These are phyloP conservation scores for Pythium aquatile DNA, from an alignment of 352 stramenopile genomes.

Conservation along the genomic window DNA sequence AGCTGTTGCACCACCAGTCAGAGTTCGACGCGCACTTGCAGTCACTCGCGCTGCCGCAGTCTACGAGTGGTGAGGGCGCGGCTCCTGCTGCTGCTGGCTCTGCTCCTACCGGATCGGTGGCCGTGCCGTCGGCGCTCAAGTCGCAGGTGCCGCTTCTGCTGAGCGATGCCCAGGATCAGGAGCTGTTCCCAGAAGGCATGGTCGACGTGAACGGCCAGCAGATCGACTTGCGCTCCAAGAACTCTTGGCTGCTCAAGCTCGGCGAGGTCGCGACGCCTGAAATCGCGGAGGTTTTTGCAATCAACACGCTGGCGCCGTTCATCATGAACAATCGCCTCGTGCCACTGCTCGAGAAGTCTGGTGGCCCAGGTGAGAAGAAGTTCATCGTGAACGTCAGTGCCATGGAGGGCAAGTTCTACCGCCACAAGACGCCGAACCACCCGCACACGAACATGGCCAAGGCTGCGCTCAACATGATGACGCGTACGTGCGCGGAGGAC, in stretches of 20 bases:
- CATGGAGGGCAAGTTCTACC: constrained; percentile 98
- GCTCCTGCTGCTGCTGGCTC: not conserved
- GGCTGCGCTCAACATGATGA: constrained; percentile 98
- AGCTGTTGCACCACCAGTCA: constrained; percentile 76
- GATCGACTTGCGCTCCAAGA: constrained; percentile 92
- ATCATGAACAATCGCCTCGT: constrained; percentile 95
- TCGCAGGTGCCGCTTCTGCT: constrained; percentile 80
- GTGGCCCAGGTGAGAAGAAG: constrained; percentile 48
- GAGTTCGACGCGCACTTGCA: constrained; percentile 75
- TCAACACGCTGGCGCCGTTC: constrained; percentile 97
- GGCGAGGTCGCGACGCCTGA: constrained; percentile 89
- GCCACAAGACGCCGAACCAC: constrained; percentile 96
- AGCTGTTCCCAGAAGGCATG: constrained; percentile 66
- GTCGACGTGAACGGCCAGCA: constrained; percentile 96
- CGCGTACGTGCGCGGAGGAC: constrained; percentile 94
- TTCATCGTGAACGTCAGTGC: constrained; percentile 98
- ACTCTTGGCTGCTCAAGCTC: constrained; percentile 96
- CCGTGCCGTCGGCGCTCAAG: constrained; percentile 75
- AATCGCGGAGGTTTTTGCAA: constrained; percentile 87
- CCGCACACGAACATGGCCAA: constrained; percentile 99
- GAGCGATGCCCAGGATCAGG: constrained; percentile 52
- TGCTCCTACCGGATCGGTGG: constrained; percentile 19
- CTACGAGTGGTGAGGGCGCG: constrained; percentile 20
- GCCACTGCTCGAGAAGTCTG: constrained; percentile 78
- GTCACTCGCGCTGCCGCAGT: constrained; percentile 48